Conservation (phyloP, 179 eudicot species). For the Beta lomatogona region DNA sequence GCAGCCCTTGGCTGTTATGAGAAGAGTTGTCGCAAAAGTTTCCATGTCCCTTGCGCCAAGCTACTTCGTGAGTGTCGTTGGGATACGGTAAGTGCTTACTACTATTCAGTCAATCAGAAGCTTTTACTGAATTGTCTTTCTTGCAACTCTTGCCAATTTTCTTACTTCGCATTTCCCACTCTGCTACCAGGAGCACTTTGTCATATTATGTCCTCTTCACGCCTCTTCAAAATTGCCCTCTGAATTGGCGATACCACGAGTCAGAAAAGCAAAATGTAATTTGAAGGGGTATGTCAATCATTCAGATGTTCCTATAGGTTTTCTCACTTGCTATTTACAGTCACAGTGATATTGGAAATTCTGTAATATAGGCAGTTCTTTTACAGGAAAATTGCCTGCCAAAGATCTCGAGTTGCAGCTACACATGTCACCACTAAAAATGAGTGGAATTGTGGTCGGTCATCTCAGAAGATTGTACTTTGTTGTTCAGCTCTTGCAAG, state of each 20-base stretch:
- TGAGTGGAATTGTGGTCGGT: conserved; percentile 47
- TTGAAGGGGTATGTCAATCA: conserved; percentile 46
- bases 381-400: conserved; percentile 41
- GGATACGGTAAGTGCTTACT: conserved; percentile 67
- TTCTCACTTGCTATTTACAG: neutral
- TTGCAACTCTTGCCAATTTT: neutral
- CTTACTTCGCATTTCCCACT: conserved; percentile 10
- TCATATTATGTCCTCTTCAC: conserved; percentile 89
- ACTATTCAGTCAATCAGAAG: neutral
- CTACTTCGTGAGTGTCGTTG: conserved; percentile 70
- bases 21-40: conserved; percentile 85
- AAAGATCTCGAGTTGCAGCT: conserved; percentile 38
- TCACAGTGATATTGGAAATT: neutral
- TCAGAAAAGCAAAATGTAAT: conserved; percentile 41
- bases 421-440: conserved; percentile 24
- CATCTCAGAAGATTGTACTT: conserved; percentile 56
- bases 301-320: neutral
- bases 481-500: conserved; percentile 84
- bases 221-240: conserved; percentile 67
- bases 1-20: conserved; percentile 97
- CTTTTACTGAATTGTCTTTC: neutral
- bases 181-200: conserved; percentile 76
- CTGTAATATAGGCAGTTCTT: neutral
- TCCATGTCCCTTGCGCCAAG: conserved; percentile 93
- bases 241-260: conserved; percentile 46